Evolutionary conservation across 768 basidiomycete species (phyloP).

Genomic region (Daedaleopsis sinensis): DNA sequence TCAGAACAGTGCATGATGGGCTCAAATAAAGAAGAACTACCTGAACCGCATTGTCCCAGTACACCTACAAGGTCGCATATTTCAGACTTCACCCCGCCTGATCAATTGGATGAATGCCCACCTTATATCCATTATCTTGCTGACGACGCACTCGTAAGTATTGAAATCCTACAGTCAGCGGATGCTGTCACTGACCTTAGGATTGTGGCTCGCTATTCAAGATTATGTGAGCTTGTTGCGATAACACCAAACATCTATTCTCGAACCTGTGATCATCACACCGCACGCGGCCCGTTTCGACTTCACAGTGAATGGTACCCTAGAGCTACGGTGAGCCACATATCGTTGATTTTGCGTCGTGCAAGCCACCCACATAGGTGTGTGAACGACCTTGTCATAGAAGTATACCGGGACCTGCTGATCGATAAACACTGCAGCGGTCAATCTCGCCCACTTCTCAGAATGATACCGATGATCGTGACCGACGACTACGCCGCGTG

Average conservation of each 20-base stretch:
- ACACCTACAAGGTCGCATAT: constrained; percentile 54
- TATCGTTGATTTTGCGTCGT: not conserved
- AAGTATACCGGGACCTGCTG: constrained; percentile 72
- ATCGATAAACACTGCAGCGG: constrained; percentile 69
- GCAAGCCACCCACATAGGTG: constrained; percentile 58
- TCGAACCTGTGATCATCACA: constrained; percentile 85
- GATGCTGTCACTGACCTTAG: constrained; percentile 54
- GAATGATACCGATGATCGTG: constrained; percentile 88
- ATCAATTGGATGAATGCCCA: constrained; percentile 23
- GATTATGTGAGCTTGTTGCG: not conserved
- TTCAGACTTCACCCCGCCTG: not conserved
- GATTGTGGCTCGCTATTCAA: constrained; percentile 78
- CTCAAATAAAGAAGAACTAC: constrained; percentile 36
- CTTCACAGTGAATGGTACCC: constrained; percentile 81
- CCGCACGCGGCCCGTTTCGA: constrained; percentile 73
- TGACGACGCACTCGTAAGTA: constrained; percentile 28
- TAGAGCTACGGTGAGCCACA: constrained; percentile 30
- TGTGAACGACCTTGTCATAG: constrained; percentile 72
- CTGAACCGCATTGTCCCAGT: constrained; percentile 90
- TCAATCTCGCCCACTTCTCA: constrained; percentile 73
- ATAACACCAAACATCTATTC: not conserved
- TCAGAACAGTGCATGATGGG: constrained; percentile 5
- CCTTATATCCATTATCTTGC: constrained; percentile 92
- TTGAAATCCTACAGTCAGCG: not conserved
- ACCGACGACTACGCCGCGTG: constrained; percentile 78